phyloP scores from a whole-genome alignment of 495 filamentous ascomycete species.

The Tuber melanosporum region DNA sequence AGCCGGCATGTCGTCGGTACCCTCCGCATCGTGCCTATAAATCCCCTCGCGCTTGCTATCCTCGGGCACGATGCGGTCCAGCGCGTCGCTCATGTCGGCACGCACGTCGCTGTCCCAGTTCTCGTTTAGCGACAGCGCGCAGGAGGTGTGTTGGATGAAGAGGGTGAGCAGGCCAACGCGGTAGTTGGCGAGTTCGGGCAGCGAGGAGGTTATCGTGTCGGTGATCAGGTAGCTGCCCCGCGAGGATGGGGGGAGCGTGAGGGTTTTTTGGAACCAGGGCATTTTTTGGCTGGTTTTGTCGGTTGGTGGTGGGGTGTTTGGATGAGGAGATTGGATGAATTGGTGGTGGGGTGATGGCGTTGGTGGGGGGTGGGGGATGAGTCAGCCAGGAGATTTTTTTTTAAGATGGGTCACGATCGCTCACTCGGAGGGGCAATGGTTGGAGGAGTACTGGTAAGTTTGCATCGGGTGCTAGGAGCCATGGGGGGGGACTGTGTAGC shows the following conservation, averaged over 20 bases:
- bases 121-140: conserved; percentile 54
- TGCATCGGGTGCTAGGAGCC: too few relatives aligned
- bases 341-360: conserved; percentile 39
- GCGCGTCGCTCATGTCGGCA: conserved; percentile 83
- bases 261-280: conserved; percentile 69
- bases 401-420: neutral
- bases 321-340: neutral
- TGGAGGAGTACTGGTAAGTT: neutral
- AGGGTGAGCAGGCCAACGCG: conserved; percentile 74
- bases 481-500: too few relatives aligned
- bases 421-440: neutral
- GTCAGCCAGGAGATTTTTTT: neutral
- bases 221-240: conserved; percentile 91
- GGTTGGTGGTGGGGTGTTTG: conserved; percentile 12
- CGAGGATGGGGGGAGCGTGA: conserved; percentile 63
- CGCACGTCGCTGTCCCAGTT: conserved; percentile 82
- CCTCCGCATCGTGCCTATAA: conserved; percentile 87
- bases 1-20: conserved; percentile 86
- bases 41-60: conserved; percentile 60
- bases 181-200: conserved; percentile 73
- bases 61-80: conserved; percentile 80
- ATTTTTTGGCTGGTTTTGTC: conserved; percentile 34
- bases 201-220: conserved; percentile 55
- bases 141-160: conserved; percentile 42
- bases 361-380: neutral